Evolutionary conservation across 768 basidiomycete genomes (phyloP).

Genomic region (Paxillus involutus): DNA sequence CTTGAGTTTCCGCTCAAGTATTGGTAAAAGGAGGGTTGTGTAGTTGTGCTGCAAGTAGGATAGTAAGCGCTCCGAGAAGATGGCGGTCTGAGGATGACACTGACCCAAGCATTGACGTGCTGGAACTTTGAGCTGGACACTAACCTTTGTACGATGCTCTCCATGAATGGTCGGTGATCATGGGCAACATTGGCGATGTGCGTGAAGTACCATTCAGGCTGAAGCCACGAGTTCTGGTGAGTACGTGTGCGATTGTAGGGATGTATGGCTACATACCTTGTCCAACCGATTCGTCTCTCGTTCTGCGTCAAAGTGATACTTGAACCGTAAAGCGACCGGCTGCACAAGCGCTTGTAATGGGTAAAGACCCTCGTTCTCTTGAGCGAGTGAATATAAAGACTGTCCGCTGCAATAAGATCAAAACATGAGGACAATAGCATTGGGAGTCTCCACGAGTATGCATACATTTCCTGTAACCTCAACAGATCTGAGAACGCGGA

Average conservation of each 20-base stretch:
- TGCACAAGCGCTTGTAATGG: slow-evolving; percentile 82
- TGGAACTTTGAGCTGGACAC: slow-evolving; percentile 62
- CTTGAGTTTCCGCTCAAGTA: slow-evolving; percentile 73
- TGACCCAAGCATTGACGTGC: slow-evolving; percentile 74
- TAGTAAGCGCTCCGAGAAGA: background rate
- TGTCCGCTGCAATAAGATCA: slow-evolving; percentile 44
- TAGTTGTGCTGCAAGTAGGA: slow-evolving; percentile 72
- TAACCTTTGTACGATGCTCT: slow-evolving; percentile 68
- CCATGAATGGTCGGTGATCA: slow-evolving; percentile 83
- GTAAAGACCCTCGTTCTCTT: slow-evolving; percentile 59
- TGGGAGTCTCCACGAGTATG: slow-evolving; percentile 3
- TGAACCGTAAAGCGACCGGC: slow-evolving; percentile 84
- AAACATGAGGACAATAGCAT: slow-evolving; percentile 2
- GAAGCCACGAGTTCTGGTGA: background rate
- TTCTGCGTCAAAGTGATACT: slow-evolving; percentile 90
- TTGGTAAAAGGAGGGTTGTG: slow-evolving; percentile 70
- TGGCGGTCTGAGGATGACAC: slow-evolving; percentile 15
- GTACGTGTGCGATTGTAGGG: background rate
- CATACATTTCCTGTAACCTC: slow-evolving; percentile 77
- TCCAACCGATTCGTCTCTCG: slow-evolving; percentile 89
- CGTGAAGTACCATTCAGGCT: slow-evolving; percentile 98
- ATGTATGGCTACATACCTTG: slow-evolving; percentile 57
- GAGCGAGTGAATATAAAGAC: slow-evolving; percentile 35
- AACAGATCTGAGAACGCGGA: slow-evolving; percentile 75
- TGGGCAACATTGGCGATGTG: slow-evolving; percentile 86